Evolutionary conservation across 2,329 filamentous ascomycete genomes (phyloP).

Genomic region (Metarhizium album): DNA sequence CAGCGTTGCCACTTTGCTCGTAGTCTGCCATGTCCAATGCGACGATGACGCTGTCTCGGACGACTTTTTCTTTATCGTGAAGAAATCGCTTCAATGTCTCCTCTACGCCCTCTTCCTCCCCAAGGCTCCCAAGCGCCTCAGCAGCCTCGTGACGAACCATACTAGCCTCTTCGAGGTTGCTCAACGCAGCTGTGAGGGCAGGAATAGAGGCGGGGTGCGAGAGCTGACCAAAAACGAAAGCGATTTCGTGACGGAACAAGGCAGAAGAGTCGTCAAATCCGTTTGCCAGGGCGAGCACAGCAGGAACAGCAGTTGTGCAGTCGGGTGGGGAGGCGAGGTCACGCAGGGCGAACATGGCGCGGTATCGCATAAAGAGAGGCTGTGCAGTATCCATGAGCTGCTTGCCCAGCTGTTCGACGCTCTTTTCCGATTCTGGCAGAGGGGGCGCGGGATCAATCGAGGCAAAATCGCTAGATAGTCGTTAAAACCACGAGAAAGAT

Average conservation of each 20-base stretch:
- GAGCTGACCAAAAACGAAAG: slow-evolving; percentile 95
- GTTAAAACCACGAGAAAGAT: neutral
- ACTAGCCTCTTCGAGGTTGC: slow-evolving; percentile 70
- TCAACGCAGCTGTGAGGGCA: slow-evolving; percentile 67
- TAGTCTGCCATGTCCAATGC: slow-evolving; percentile 97
- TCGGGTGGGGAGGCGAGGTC: slow-evolving; percentile 91
- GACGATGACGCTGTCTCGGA: slow-evolving; percentile 88
- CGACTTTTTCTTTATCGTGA: slow-evolving; percentile 83
- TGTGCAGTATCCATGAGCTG: slow-evolving; percentile 67
- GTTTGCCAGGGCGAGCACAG: slow-evolving; percentile 73
- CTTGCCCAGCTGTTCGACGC: slow-evolving; percentile 64
- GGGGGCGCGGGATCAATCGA: slow-evolving; percentile 94
- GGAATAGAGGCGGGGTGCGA: slow-evolving; percentile 96
- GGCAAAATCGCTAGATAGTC: slow-evolving; percentile 64
- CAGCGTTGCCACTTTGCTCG: slow-evolving; percentile 75
- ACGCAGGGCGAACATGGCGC: slow-evolving; percentile 94
- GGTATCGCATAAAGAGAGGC: slow-evolving; percentile 85
- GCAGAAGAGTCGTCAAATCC: slow-evolving; percentile 80
- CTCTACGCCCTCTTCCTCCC: slow-evolving; percentile 88
- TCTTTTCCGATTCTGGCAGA: slow-evolving; percentile 57
- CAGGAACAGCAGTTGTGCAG: slow-evolving; percentile 78
- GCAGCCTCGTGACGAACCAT: slow-evolving; percentile 98
- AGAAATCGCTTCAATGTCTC: slow-evolving; percentile 73
- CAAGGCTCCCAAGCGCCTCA: slow-evolving; percentile 87
- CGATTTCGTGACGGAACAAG: slow-evolving; percentile 94